phyloP scores from a whole-genome alignment of 2,329 filamentous ascomycete species.

The Leptographium lundbergii region DNA sequence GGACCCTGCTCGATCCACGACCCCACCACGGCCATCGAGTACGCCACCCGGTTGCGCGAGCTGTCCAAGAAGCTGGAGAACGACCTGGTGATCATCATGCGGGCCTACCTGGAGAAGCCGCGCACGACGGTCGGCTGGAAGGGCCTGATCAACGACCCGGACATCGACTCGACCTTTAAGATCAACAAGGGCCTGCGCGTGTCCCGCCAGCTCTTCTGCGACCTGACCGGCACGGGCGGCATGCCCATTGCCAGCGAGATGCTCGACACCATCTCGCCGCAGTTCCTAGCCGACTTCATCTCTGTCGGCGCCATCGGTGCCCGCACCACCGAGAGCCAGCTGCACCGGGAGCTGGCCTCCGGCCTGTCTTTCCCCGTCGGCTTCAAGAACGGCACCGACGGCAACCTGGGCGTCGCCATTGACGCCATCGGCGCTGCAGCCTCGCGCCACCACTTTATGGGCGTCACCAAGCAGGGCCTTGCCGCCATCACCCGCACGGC shows the following conservation, averaged over 20 bases:
- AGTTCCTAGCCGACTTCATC: constrained; percentile 93
- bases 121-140: constrained; percentile 98
- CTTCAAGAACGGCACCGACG: constrained; percentile 99
- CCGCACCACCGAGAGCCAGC: constrained; percentile 88
- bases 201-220: constrained; percentile 85
- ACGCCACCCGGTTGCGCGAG: constrained; percentile 65
- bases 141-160: constrained; percentile 96
- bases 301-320: constrained; percentile 93
- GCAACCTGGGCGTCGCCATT: constrained; percentile 78
- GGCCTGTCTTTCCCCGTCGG: constrained; percentile 95
- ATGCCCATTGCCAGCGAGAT: constrained; percentile 97
- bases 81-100: constrained; percentile 91
- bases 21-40: constrained; percentile 75
- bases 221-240: constrained; percentile 73
- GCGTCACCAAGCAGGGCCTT: constrained; percentile 93
- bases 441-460: constrained; percentile 92
- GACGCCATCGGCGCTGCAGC: constrained; percentile 86
- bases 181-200: constrained; percentile 97
- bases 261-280: constrained; percentile 96
- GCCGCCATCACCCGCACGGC: constrained; percentile 88
- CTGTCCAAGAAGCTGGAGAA: constrained; percentile 67
- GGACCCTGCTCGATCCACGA: constrained; percentile 98
- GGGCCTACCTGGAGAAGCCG: constrained; percentile 97
- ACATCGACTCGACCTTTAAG: constrained; percentile 93
- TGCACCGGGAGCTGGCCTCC: constrained; percentile 90